Base-by-base conservation (phyloP, 1,139 yeast species). In the Debaryomyces fabryi region DNA sequence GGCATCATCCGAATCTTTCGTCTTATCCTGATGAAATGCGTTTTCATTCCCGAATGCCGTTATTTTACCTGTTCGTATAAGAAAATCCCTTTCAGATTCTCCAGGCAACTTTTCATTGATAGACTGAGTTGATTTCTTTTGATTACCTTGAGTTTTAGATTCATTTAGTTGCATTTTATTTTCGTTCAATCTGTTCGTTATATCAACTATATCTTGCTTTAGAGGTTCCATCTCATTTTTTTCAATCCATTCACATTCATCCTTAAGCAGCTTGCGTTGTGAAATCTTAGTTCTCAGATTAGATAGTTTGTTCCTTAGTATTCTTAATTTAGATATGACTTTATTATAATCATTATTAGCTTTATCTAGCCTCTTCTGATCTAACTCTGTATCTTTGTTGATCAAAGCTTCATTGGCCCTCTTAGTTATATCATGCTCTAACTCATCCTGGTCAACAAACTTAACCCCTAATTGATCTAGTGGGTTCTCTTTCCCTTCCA, bases 21-120 rank as follows among this genome's bases (percentile, higher is more conserved):
- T 53, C n/a, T 58, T 59, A 8, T 53, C 63, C 42, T 62, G 67
- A 37, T 62, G 68, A 53, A 88, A 88, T 4, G 79, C 82, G 33
- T 78, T 74, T 16, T 82, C 74, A 38, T 82, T 83, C 9, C 97
- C 96, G 72, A 93, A 93, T 0, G 99, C 99, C 0, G 99, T 93
- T 49, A 91, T 83, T 63, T 90, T 86, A 37, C 99, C 99, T 0
- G 92, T 92, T 54, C 99, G 75, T 0, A 93, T 81, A 52, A 93
- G 72, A 61, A 69, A 93, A 47, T 92, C 98, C 49, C 82, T 82
- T 58, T 88, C 89, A 0, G 88, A 69, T 61, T 93, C 99, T 20
- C 81, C 88, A 0, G 87, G 82, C 6, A 80, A 71, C 50, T 66
- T 67, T 18, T 59, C 71, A 23, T 35, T 46, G 42, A 54, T 41